These are phyloP conservation scores for Penicillium silybi DNA, from an alignment of 495 filamentous ascomycete genomes.

Conservation along the genomic window DNA sequence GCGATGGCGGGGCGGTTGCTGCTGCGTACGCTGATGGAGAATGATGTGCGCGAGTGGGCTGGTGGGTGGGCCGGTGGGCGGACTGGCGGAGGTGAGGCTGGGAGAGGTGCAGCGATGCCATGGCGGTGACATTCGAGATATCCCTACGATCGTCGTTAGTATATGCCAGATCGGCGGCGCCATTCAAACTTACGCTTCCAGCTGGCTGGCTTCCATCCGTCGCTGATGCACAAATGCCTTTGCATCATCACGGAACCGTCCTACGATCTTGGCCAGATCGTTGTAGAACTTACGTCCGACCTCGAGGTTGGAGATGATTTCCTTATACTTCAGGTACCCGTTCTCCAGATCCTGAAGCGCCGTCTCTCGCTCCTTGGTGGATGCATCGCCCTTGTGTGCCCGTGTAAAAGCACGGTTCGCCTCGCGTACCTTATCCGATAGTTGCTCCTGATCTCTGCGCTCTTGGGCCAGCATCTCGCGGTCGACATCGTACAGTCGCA, in stretches of 20 bases:
- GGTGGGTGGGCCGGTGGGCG: constrained; percentile 21
- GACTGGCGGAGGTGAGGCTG: constrained; percentile 36
- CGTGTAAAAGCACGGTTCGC: constrained; percentile 72
- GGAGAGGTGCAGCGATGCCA: constrained; percentile 57
- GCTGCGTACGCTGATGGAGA: constrained; percentile 10
- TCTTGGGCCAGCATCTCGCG: constrained; percentile 66
- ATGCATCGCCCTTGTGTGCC: constrained; percentile 67
- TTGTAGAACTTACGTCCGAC: constrained; percentile 95
- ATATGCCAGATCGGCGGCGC: neutral
- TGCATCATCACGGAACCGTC: constrained; percentile 70
- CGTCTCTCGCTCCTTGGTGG: constrained; percentile 73
- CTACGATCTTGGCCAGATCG: constrained; percentile 81
- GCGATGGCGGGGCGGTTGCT: constrained; percentile 20
- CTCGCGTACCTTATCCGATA: constrained; percentile 61
- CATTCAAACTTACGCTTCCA: constrained; percentile 60
- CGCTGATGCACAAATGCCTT: constrained; percentile 75
- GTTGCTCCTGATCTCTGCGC: constrained; percentile 67
- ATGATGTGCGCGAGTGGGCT: neutral
- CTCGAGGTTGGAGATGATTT: constrained; percentile 84
- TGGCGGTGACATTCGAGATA: constrained; percentile 53
- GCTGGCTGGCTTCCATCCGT: constrained; percentile 70
- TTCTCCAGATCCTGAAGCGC: constrained; percentile 87
- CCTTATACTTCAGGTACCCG: constrained; percentile 91
- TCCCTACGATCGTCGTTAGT: constrained; percentile 43
- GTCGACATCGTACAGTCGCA: constrained; percentile 76